These are phyloP conservation scores for Nicotiana benthamiana DNA, from an alignment of 257 asterid species.

Conservation along the genomic window DNA sequence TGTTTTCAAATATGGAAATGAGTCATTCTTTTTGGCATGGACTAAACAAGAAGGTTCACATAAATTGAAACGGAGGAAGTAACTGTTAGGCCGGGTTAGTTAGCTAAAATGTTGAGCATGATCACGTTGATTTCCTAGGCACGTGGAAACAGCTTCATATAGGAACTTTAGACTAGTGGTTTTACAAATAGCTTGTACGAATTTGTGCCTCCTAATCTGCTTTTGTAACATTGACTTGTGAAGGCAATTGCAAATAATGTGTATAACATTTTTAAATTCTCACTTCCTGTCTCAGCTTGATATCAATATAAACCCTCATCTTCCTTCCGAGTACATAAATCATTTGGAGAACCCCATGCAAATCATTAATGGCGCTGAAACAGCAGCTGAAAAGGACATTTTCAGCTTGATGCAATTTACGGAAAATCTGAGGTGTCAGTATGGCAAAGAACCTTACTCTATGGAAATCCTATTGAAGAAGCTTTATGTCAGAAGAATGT, in stretches of 20 bases:
- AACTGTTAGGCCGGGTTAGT: background rate
- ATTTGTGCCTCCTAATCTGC: background rate
- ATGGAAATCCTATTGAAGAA: slow-evolving; percentile 92
- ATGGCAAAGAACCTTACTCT: slow-evolving; percentile 93
- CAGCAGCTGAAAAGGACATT: slow-evolving; percentile 72
- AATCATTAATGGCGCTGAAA: slow-evolving; percentile 67
- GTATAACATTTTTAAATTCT: background rate
- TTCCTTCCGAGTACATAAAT: slow-evolving; percentile 88
- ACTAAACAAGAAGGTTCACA: no score
- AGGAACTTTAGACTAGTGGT: background rate
- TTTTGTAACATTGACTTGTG: background rate
- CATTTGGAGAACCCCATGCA: slow-evolving; percentile 90
- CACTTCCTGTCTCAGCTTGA: slow-evolving; percentile 48
- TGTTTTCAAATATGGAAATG: no score
- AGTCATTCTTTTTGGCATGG: no score
- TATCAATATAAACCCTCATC: slow-evolving; percentile 73
- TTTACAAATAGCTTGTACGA: background rate
- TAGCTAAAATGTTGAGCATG: background rate
- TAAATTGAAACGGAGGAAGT: no score
- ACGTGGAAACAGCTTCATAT: background rate
- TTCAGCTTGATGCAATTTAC: slow-evolving; percentile 83
- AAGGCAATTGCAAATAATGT: background rate
- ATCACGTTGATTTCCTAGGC: background rate
- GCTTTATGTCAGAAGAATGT: slow-evolving; percentile 91
- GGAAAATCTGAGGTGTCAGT: slow-evolving; percentile 73